Evolutionary conservation across 805 yeast genomes (phyloP).

Genomic region (Wickerhamomyces bisporus): DNA sequence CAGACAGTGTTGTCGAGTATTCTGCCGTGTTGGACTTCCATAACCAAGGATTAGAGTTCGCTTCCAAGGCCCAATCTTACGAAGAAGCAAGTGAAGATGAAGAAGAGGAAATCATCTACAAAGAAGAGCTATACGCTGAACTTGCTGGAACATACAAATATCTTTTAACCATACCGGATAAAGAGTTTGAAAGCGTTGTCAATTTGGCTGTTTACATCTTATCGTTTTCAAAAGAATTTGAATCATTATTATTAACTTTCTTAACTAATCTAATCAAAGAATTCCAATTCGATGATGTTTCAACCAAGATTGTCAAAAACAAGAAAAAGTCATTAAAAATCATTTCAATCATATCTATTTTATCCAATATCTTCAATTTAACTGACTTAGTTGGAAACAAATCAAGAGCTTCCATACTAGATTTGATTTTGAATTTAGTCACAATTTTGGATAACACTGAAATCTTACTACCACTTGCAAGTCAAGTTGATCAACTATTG

Average conservation of each 20-base stretch:
- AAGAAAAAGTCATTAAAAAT: conserved; percentile 9
- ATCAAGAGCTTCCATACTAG: conserved; percentile 17
- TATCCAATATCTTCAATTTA: conserved; percentile 19
- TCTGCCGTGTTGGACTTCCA: conserved; percentile 26
- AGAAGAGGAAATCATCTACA: conserved; percentile 16
- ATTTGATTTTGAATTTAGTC: conserved; percentile 7
- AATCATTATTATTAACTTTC: conserved; percentile 1
- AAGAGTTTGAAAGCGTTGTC: conserved; percentile 21
- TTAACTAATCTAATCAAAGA: conserved; percentile 2
- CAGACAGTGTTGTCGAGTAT: conserved; percentile 29
- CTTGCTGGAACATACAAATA: conserved; percentile 12
- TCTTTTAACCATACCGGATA: conserved; percentile 19
- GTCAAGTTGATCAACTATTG: neutral
- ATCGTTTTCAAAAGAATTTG: conserved; percentile 6
- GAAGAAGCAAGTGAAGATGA: conserved; percentile 9
- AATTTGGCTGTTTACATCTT: conserved; percentile 22
- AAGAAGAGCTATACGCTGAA: conserved; percentile 14
- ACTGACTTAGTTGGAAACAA: conserved; percentile 8
- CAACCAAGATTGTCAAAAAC: conserved; percentile 2
- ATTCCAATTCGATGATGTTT: neutral
- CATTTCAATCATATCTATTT: conserved; percentile 15
- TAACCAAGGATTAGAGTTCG: conserved; percentile 11
- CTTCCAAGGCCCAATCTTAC: conserved; percentile 11
- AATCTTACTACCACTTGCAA: conserved; percentile 5
- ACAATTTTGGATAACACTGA: conserved; percentile 3